Conservation (phyloP, 768 basidiomycete species). For the Mycena vulgaris region DNA sequence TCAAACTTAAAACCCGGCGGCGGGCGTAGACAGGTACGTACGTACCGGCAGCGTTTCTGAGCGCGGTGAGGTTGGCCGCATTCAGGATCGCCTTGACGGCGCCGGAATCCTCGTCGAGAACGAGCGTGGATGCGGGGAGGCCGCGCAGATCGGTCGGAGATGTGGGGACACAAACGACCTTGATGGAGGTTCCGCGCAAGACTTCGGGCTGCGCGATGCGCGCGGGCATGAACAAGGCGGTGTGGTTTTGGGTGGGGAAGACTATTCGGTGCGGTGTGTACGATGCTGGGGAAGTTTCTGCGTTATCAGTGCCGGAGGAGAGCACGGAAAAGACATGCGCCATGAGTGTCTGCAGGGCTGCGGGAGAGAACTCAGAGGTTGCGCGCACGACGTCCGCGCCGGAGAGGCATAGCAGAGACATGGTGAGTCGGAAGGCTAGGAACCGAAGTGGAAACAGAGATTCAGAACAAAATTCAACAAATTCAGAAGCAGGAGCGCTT, state of each 20-base stretch:
- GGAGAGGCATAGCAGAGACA: slow-evolving; percentile 71
- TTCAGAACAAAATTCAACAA: neutral
- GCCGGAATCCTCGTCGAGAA: slow-evolving; percentile 82
- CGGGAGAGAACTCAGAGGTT: slow-evolving; percentile 59
- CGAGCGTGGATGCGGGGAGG: slow-evolving; percentile 82
- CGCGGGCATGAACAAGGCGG: slow-evolving; percentile 88
- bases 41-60: slow-evolving; percentile 86
- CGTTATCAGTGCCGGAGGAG: slow-evolving; percentile 46
- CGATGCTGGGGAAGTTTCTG: slow-evolving; percentile 37
- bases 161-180: slow-evolving; percentile 85
- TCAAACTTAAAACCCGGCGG: slow-evolving; percentile 29
- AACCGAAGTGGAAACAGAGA: too few relatives aligned
- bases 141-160: slow-evolving; percentile 62
- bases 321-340: slow-evolving; percentile 69
- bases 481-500: neutral
- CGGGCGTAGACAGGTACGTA: neutral
- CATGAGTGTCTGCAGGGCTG: slow-evolving; percentile 70
- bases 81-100: slow-evolving; percentile 84
- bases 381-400: slow-evolving; percentile 70
- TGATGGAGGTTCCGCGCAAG: slow-evolving; percentile 72
- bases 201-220: slow-evolving; percentile 55
- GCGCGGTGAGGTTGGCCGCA: slow-evolving; percentile 81
- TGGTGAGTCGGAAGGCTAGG: neutral
- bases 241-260: slow-evolving; percentile 69
- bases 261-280: slow-evolving; percentile 73